These are phyloP conservation scores for Zygosaccharomyces sapae DNA, from an alignment of 1,139 yeast genomes.

Conservation along the genomic window DNA sequence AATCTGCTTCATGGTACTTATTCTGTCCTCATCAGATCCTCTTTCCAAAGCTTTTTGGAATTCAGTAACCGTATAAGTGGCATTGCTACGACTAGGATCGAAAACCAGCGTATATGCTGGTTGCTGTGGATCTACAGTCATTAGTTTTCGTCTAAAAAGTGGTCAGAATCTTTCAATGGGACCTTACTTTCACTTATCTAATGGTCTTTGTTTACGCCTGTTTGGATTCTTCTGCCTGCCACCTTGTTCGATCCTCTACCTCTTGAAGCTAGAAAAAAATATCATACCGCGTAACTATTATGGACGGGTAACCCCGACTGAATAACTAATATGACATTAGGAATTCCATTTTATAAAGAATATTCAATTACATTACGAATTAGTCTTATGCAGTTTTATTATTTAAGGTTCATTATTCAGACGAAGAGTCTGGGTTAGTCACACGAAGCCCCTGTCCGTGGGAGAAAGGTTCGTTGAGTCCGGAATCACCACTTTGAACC, in stretches of 20 bases:
- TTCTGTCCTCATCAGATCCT: conserved; percentile 82
- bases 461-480: conserved; percentile 11
- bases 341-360: too few relatives aligned
- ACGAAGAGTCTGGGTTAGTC: conserved; percentile 33
- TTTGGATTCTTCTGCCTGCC: conserved; percentile 5
- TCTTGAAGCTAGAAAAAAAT: not conserved
- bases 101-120: conserved; percentile 68
- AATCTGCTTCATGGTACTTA: conserved; percentile 85
- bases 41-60: conserved; percentile 79
- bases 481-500: conserved; percentile 16
- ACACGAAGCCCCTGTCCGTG: conserved; percentile 25
- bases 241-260: conserved; percentile 1
- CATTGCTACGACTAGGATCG: conserved; percentile 67
- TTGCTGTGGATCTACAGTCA: conserved; percentile 25
- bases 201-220: conserved; percentile 1
- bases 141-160: not conserved
- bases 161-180: too few relatives aligned
- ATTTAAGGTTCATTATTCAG: conserved; percentile 10
- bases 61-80: conserved; percentile 64
- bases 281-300: not conserved
- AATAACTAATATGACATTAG: too few relatives aligned
- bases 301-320: not conserved
- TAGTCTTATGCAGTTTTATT: too few relatives aligned
- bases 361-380: too few relatives aligned
- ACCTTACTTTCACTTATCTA: not conserved